Percentiles rank a stretch among this genome's conserved stretches.
phyloP scores from a whole-genome alignment of 306 rosid genomes.

The Ziziphus jujuba region DNA sequence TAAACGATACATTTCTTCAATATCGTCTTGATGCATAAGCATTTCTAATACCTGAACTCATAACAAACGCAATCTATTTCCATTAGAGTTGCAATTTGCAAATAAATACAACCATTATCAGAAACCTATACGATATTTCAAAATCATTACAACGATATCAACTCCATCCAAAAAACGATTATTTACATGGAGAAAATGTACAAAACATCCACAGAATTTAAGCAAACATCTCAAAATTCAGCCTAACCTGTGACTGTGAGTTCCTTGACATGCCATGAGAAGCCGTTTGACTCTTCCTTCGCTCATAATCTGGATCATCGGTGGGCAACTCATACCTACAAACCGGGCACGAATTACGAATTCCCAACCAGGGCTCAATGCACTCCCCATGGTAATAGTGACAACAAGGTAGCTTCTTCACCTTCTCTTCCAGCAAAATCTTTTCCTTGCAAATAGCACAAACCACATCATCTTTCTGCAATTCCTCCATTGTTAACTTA shows the following conservation, averaged over 20 bases:
- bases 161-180: conserved; percentile 27
- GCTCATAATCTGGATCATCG: conserved; percentile 77
- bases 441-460: conserved; percentile 84
- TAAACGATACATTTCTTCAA: not conserved
- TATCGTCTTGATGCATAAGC: not conserved
- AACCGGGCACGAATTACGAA: conserved; percentile 85
- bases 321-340: conserved; percentile 91
- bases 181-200: conserved; percentile 32
- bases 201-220: conserved; percentile 29
- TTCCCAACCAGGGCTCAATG: conserved; percentile 84
- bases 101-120: conserved; percentile 17
- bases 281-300: conserved; percentile 47
- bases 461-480: conserved; percentile 45
- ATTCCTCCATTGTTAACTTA: conserved; percentile 55
- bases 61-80: conserved; percentile 20
- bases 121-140: conserved; percentile 19
- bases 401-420: conserved; percentile 73
- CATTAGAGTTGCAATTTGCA: not conserved
- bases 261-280: conserved; percentile 32
- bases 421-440: conserved; percentile 65
- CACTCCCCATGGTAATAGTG: conserved; percentile 89
- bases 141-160: conserved; percentile 31
- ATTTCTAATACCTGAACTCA: conserved; percentile 5
- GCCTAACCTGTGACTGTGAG: conserved; percentile 43
- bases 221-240: conserved; percentile 37